Evolutionary conservation across 106 monocot species (phyloP).

Genomic region (Hemerocallis citrina): DNA sequence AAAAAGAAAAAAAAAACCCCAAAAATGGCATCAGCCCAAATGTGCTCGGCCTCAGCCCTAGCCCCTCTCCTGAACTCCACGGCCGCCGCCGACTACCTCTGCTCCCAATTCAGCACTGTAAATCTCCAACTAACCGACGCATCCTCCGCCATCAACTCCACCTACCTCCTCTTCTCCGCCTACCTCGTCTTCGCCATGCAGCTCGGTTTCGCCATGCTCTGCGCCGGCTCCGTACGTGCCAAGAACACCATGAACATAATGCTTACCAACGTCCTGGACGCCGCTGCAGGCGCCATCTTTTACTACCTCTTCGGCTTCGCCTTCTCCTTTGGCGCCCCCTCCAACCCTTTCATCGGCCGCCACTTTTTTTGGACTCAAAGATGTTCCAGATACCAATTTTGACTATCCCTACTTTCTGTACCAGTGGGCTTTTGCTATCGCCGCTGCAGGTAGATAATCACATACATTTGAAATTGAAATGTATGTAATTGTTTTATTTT

Average conservation of each 20-base stretch:
- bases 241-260: conserved; percentile 98
- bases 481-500: no score
- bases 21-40: no score
- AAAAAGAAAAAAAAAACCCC: no score
- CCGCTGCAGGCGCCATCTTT: conserved; percentile 68
- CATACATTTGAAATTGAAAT: no score
- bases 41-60: not conserved
- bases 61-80: not conserved
- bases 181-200: conserved; percentile 97
- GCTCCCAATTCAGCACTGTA: not conserved
- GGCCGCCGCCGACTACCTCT: conserved; percentile 8
- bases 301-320: conserved; percentile 95
- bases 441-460: no score
- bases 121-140: conserved; percentile 13
- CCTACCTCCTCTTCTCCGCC: conserved; percentile 89
- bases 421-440: conserved; percentile 82
- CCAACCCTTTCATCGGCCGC: conserved; percentile 36
- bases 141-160: conserved; percentile 26
- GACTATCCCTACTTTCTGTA: conserved; percentile 58
- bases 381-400: conserved; percentile 3
- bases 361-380: conserved; percentile 14
- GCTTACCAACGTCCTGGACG: conserved; percentile 97
- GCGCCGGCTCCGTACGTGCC: conserved; percentile 86
- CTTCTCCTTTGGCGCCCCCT: conserved; percentile 52
- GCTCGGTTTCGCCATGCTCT: conserved; percentile 97